These are phyloP conservation scores for Hypoxylon fragiforme DNA, from an alignment of 495 filamentous ascomycete species.

Conservation along the genomic window DNA sequence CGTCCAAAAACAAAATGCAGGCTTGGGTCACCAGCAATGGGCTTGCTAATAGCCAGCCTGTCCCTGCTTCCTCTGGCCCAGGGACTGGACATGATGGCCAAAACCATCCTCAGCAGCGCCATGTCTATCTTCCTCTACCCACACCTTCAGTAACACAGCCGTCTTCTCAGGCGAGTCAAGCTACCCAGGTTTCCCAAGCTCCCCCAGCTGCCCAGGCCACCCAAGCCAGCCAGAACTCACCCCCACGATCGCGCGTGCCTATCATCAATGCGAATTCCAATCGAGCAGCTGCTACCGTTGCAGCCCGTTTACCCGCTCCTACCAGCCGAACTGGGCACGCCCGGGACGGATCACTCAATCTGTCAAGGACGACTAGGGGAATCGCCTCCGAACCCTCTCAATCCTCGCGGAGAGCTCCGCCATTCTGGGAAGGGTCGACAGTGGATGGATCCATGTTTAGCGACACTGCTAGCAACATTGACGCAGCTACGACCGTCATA, in stretches of 20 bases:
- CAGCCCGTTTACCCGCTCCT: constrained; percentile 29
- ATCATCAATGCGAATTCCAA: constrained; percentile 38
- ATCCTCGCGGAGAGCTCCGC: constrained; percentile 23
- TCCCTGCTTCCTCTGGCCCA: constrained; percentile 25
- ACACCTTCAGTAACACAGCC: constrained; percentile 22
- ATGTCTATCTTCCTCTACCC: constrained; percentile 33
- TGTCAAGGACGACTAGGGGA: constrained; percentile 19
- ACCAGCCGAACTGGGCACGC: constrained; percentile 24
- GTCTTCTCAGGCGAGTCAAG: constrained; percentile 5
- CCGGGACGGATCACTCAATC: constrained; percentile 32
- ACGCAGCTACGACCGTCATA: constrained; percentile 27
- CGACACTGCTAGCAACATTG: constrained; percentile 37
- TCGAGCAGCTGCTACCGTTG: constrained; percentile 21
- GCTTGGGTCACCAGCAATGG: constrained; percentile 39
- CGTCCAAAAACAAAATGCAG: constrained; percentile 39
- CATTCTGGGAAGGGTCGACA: constrained; percentile 41
- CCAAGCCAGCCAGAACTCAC: constrained; percentile 22
- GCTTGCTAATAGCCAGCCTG: constrained; percentile 25
- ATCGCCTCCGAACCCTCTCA: constrained; percentile 34
- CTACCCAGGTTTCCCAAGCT: too few species aligned
- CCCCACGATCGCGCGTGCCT: constrained; percentile 37
- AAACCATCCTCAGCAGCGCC: constrained; percentile 29
- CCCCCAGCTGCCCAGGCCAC: constrained; percentile 4
- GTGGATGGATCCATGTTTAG: constrained; percentile 40
- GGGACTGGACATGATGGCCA: constrained; percentile 31